Base-by-base conservation (phyloP, 73 alveolate genomes). In the Paramecium sonneborni region DNA sequence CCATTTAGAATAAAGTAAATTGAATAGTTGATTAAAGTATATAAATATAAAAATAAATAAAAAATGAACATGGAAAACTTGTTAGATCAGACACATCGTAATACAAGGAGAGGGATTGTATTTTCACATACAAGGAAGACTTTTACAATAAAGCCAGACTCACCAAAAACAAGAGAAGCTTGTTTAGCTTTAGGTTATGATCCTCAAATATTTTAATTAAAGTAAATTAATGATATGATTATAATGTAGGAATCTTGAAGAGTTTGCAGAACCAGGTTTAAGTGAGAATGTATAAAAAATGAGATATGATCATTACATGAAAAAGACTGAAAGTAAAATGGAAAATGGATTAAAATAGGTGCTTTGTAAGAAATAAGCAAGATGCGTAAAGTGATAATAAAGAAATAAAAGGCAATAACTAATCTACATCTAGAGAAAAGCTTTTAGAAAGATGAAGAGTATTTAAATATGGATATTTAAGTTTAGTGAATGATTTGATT, bases 171-270 rank as follows among this genome's bases (percentile, higher is more conserved):
- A 21, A 74, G 58, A 35, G 87, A 74, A 35, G 87, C 87, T 15
- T 74, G 87, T n/a, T 18, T 74, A 35, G 87, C 87, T 28, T 39
- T 74, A 37, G 87, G 87, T 2, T 74, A 74, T 74, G 87, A 74
- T 37, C 58, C 58, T 3, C 15, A 34, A 34, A 74, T 74, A 14
- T 74, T 74, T 37, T 37, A 74, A 39, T 28, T 74, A 6, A 74
- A 74, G 58, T 37, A 39, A 21, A 10, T 24, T 57, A 4, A 7
- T 62, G 15, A 12, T 30, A 3, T 1, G 20, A 52, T 2, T 35
- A 2, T n/a, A 1, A 52, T 18, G 0, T 14, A 62, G 84, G 20
- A 30, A 43, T 12, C n/a, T 74, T 11, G 87, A 74, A 37, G 87
- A 74, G 21, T 74, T 74, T 39, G 87, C 67, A 4, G 87, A 39